Conservation (phyloP, 306 rosid genomes). For the Trifolium repens region DNA sequence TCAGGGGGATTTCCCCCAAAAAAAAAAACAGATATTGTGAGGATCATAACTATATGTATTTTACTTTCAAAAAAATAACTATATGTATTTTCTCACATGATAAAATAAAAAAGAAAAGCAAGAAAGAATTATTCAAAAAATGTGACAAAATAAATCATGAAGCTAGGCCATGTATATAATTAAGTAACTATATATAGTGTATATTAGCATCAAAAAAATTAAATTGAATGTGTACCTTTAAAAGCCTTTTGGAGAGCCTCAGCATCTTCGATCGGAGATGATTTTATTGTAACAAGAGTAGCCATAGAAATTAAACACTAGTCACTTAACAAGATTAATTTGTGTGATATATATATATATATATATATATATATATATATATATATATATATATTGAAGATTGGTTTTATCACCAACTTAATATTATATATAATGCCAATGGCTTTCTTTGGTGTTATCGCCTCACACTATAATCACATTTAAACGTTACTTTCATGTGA, state of each 20-base stretch:
- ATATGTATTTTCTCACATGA: too few species aligned
- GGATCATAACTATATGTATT: too few species aligned
- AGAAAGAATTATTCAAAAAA: not conserved
- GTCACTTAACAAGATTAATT: slow-evolving; percentile 5
- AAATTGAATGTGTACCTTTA: slow-evolving; percentile 42
- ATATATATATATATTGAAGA: slow-evolving; percentile 11
- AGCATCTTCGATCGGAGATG: slow-evolving; percentile 53
- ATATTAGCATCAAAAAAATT: not conserved
- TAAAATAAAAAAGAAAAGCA: too few species aligned
- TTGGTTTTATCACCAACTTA: not conserved
- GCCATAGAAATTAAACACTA: slow-evolving; percentile 55
- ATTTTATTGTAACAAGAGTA: slow-evolving; percentile 43
- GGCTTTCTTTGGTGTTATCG: slow-evolving; percentile 49
- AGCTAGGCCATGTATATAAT: not conserved
- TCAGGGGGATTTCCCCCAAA: too few species aligned
- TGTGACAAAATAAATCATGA: not conserved
- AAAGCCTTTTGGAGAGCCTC: slow-evolving; percentile 68
- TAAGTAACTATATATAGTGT: not conserved
- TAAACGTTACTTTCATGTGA: slow-evolving; percentile 44
- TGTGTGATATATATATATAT: slow-evolving; percentile 11
- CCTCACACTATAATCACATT: slow-evolving; percentile 35
- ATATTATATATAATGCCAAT: slow-evolving; percentile 37
- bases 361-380: slow-evolving; percentile 3
- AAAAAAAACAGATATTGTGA: too few species aligned
- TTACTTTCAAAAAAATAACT: too few species aligned